Base-by-base conservation (phyloP, 345 rosid genomes). In the Arabidopsis arenosa region DNA sequence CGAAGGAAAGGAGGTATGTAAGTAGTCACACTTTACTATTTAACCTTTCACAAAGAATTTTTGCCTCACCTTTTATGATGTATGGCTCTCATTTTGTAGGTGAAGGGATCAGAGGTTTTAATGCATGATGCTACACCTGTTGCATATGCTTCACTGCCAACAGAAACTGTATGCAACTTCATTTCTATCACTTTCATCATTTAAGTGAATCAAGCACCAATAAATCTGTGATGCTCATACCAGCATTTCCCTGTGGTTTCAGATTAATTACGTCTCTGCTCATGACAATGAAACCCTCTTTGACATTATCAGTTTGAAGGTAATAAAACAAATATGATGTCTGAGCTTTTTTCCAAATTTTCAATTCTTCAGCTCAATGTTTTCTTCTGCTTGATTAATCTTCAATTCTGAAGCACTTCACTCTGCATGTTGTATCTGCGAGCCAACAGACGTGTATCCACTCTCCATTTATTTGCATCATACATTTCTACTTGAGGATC, bases 201-300 rank as follows among this genome's bases (percentile, higher is more conserved):
- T 65, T 58, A 43, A 33, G 36, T 44, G 52, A 76, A 47, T 55
- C 58, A 55, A 55, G 18, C 44, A 70, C 18, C 18, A 14, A 35
- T 54, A 6, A 6, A 48, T 56, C 52, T 55, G 39, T 56, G 71
- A 47, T 40, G 47, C 68, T 78, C 49, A 59, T 40, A 66, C 54
- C 60, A 55, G 43, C 7, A 21, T 33, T 68, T 15, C 48, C 44
- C 23, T 79, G 54, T 66, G 43, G 68, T 74, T 62, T 45, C 86
- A 94, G 97, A 82, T 94, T 26, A 94, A 89, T 73, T 94, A 91
- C 83, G 95, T 89, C 72, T 94, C 98, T 73, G 98, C 98, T 73
- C 98, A 94, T 85, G 98, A 94, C 87, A 94, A 94, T 73, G 98
- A 94, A 85, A 94, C 97, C 75, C 84, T 94, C 26, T 90, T 94